Evolutionary conservation across 163 green algal genomes (phyloP).

Genomic region (Prototheca cutis): DNA sequence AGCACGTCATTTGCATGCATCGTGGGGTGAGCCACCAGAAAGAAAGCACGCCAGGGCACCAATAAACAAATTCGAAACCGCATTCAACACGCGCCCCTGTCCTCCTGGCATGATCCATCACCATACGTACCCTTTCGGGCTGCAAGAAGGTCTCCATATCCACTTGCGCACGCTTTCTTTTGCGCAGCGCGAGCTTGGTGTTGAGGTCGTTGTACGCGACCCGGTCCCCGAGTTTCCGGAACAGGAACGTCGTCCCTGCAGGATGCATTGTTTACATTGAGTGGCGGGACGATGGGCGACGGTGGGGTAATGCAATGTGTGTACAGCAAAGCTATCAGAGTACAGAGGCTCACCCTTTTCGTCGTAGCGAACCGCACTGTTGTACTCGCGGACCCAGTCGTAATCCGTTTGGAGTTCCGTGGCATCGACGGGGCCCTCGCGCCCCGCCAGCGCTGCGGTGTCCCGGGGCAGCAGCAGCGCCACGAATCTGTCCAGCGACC

Average conservation of each 20-base stretch:
- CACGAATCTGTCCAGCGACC: conserved; percentile 21
- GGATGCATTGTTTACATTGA: conserved; percentile 6
- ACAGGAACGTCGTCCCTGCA: conserved; percentile 20
- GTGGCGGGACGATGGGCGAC: background rate
- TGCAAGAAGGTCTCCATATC: conserved; percentile 9
- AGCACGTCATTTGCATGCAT: too few species aligned
- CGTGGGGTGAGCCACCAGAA: too few species aligned
- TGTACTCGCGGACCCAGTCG: conserved; percentile 48
- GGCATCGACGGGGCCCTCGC: background rate
- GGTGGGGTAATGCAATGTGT: too few species aligned
- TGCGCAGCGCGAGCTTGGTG: conserved; percentile 27
- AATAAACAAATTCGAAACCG: too few species aligned
- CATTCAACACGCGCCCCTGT: too few species aligned
- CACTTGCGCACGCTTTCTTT: conserved; percentile 19
- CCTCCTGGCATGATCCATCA: too few species aligned
- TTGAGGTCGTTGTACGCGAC: conserved; percentile 33
- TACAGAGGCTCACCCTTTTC: conserved; percentile 22
- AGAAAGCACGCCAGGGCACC: too few species aligned
- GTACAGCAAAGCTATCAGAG: too few species aligned
- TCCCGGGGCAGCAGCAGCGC: conserved; percentile 21
- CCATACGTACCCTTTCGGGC: conserved; percentile 16
- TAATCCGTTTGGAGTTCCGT: conserved; percentile 23
- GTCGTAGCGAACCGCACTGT: conserved; percentile 22
- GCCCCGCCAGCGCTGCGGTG: background rate
- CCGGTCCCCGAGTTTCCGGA: conserved; percentile 18